Evolutionary conservation across 2,329 filamentous ascomycete species (phyloP).

Genomic region (Conoideocrella luteorostrata): DNA sequence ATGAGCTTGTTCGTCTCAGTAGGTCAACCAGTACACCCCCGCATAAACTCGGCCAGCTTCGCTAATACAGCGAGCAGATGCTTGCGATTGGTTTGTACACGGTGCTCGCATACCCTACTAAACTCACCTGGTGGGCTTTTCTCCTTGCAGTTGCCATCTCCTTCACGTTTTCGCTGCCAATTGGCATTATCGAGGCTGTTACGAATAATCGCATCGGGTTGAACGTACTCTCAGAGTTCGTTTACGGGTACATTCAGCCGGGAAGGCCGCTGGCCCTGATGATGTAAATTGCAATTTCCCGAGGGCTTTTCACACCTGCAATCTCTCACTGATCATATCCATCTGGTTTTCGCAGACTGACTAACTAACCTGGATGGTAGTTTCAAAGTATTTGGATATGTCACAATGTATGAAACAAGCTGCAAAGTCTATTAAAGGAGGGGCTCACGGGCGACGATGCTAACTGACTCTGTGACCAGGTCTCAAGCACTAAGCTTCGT

Average conservation of each 20-base stretch:
- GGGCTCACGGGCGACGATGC: background rate
- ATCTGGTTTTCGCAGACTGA: too few species aligned
- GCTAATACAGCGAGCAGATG: slow-evolving; percentile 32
- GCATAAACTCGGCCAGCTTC: background rate
- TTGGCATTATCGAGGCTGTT: slow-evolving; percentile 63
- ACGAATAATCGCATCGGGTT: slow-evolving; percentile 66
- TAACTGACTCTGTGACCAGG: slow-evolving; percentile 19
- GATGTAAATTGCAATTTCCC: slow-evolving; percentile 45
- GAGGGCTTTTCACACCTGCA: too few species aligned
- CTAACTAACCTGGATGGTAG: slow-evolving; percentile 23
- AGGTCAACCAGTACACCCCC: slow-evolving; percentile 17
- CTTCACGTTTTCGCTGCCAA: slow-evolving; percentile 57
- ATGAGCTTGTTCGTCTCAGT: slow-evolving; percentile 49
- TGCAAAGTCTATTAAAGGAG: background rate
- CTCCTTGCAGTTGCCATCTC: slow-evolving; percentile 59
- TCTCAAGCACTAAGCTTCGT: slow-evolving; percentile 59
- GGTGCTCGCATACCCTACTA: slow-evolving; percentile 56
- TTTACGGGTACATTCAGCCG: slow-evolving; percentile 70
- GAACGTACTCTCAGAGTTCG: slow-evolving; percentile 69
- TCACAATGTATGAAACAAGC: slow-evolving; percentile 43
- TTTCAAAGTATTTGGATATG: slow-evolving; percentile 58
- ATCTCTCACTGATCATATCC: too few species aligned
- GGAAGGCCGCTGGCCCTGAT: slow-evolving; percentile 67
- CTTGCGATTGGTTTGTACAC: slow-evolving; percentile 48
- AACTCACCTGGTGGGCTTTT: slow-evolving; percentile 68